Evolutionary conservation across 352 stramenopile genomes (phyloP).

Genomic region (Phytopythium oedochilum): DNA sequence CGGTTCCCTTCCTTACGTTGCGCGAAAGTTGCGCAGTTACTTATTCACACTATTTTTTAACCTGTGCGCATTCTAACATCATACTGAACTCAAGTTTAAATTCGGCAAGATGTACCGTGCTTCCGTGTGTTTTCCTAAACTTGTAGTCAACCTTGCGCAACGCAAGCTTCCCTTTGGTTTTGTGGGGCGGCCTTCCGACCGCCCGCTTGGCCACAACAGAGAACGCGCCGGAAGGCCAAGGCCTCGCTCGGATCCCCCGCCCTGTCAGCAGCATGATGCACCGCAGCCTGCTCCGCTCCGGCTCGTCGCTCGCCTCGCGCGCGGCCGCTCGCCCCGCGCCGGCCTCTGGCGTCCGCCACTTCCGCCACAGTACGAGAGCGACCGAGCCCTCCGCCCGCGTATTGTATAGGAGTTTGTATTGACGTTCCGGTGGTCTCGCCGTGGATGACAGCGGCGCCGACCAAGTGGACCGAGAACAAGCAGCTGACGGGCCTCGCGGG

Average conservation of each 20-base stretch:
- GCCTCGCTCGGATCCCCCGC: constrained; percentile 5
- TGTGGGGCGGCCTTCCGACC: background rate
- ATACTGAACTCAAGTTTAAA: no score
- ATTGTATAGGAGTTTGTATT: background rate
- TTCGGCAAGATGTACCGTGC: no score
- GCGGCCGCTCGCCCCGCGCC: constrained; percentile 16
- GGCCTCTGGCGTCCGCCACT: constrained; percentile 48
- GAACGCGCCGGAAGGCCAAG: constrained; percentile 10
- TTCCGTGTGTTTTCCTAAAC: no score
- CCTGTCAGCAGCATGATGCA: constrained; percentile 29
- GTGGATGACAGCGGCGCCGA: constrained; percentile 29
- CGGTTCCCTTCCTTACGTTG: background rate
- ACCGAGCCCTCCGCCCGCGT: constrained; percentile 1
- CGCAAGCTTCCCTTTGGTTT: no score
- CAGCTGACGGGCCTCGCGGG: constrained; percentile 51
- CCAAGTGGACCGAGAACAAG: constrained; percentile 84
- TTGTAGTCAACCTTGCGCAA: background rate
- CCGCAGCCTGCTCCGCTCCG: constrained; percentile 38
- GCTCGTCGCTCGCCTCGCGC: constrained; percentile 25
- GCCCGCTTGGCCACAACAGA: constrained; percentile 8
- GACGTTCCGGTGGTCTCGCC: constrained; percentile 20
- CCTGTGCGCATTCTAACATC: no score
- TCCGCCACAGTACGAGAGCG: constrained; percentile 57
- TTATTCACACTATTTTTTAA: no score
- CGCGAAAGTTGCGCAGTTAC: no score